These are phyloP conservation scores for Stevia rebaudiana DNA, from an alignment of 140 eudicot species.

Conservation along the genomic window DNA sequence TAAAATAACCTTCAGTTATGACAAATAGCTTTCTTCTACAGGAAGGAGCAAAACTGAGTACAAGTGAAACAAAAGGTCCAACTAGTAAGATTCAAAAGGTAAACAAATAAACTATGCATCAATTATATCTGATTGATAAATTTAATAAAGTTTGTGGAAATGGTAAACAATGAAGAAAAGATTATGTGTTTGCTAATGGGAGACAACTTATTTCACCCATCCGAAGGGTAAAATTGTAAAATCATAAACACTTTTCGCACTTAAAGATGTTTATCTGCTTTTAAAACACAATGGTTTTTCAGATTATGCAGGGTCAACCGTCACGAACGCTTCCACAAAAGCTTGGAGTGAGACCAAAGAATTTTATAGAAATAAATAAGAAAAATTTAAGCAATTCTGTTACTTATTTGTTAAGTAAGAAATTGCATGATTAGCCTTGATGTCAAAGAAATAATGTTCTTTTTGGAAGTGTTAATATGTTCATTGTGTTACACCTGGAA, in stretches of 20 bases:
- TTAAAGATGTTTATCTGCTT: not conserved
- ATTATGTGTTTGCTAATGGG: not conserved
- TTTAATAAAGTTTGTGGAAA: not conserved
- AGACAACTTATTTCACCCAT: not conserved
- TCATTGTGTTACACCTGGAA: slow-evolving; percentile 1
- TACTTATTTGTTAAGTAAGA: slow-evolving; percentile 32
- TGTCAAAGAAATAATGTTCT: slow-evolving; percentile 14
- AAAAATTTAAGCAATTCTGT: slow-evolving; percentile 25
- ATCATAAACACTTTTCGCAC: not conserved
- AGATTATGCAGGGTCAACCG: slow-evolving; percentile 41
- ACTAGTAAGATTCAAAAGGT: slow-evolving; percentile 23
- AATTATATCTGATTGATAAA: not conserved
- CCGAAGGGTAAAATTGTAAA: too few species aligned
- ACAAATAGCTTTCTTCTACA: not conserved
- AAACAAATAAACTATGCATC: slow-evolving; percentile 1
- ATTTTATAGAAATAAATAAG: slow-evolving; percentile 39
- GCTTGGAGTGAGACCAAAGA: slow-evolving; percentile 34
- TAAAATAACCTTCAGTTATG: slow-evolving; percentile 3
- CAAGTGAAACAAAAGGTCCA: slow-evolving; percentile 17
- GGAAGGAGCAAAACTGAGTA: slow-evolving; percentile 20
- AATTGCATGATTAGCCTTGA: slow-evolving; percentile 28
- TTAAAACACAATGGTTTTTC: not conserved
- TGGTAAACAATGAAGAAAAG: not conserved
- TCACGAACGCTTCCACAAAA: slow-evolving; percentile 27
- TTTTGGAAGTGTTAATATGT: slow-evolving; percentile 19